A percentile compares a stretch with the other conserved stretches of the same genome.
Conservation (phyloP, 768 basidiomycete species). For the Tricholoma furcatifolium region DNA sequence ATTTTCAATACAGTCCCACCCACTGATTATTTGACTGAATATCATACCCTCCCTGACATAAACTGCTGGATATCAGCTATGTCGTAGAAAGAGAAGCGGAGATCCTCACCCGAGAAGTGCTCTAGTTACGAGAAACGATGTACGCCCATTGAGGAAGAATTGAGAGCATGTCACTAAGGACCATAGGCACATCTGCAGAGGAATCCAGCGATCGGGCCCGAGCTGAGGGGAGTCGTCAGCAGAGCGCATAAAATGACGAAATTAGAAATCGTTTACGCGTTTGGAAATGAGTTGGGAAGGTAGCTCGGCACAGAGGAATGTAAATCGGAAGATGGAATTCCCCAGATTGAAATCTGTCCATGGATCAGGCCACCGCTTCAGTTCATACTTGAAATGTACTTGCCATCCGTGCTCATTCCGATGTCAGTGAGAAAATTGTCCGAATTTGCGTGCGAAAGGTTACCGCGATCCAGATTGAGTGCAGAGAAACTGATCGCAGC, state of each 20-base stretch:
- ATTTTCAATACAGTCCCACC: too few relatives aligned
- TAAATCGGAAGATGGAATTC: conserved; percentile 50
- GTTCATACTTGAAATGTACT: neutral
- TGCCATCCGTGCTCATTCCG: conserved; percentile 46
- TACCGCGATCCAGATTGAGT: conserved; percentile 51
- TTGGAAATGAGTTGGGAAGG: conserved; percentile 66
- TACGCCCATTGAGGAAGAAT: conserved; percentile 54
- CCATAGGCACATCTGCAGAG: conserved; percentile 56
- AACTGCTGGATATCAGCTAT: conserved; percentile 18
- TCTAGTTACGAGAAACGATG: conserved; percentile 47
- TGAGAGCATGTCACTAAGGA: conserved; percentile 51
- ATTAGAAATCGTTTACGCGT: conserved; percentile 31
- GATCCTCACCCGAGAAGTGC: conserved; percentile 43
- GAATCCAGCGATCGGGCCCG: conserved; percentile 66
- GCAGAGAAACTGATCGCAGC: conserved; percentile 58
- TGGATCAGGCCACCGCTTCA: neutral
- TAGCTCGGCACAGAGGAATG: conserved; percentile 55
- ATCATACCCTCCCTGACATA: conserved; percentile 45
- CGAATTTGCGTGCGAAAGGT: conserved; percentile 57
- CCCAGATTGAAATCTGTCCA: conserved; percentile 52
- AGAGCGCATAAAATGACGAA: neutral
- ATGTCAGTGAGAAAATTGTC: conserved; percentile 57
- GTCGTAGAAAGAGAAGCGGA: neutral
- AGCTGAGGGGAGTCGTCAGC: conserved; percentile 30
- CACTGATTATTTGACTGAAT: neutral